These are phyloP conservation scores for Bacidia rubella DNA, from an alignment of 495 filamentous ascomycete species.

Conservation along the genomic window DNA sequence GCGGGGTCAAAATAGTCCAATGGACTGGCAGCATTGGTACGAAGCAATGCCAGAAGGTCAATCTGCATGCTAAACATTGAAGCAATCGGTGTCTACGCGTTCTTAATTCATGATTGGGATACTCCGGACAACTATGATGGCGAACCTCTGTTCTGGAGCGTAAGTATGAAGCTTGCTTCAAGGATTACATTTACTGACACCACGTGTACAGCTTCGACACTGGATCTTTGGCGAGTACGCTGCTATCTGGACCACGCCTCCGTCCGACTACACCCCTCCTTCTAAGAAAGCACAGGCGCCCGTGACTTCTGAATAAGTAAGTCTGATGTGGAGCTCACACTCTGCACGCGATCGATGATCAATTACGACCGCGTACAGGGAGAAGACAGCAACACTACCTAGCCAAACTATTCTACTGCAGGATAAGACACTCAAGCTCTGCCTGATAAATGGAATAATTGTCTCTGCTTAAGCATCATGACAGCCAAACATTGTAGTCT, in stretches of 20 bases:
- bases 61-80: background rate
- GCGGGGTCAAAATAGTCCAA: conserved; percentile 55
- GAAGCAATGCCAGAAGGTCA: conserved; percentile 16
- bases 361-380: too few relatives aligned
- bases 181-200: background rate
- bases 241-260: background rate
- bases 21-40: conserved; percentile 51
- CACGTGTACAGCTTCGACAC: background rate
- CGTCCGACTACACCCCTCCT: background rate
- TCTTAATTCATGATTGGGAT: conserved; percentile 2
- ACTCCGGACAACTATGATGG: background rate
- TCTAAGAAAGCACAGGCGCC: background rate
- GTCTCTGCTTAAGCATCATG: too few relatives aligned
- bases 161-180: background rate
- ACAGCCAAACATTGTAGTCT: too few relatives aligned
- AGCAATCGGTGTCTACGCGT: conserved; percentile 5
- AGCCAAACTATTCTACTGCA: too few relatives aligned
- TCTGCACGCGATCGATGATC: too few relatives aligned
- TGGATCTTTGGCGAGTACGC: conserved; percentile 1
- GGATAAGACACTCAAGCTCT: too few relatives aligned
- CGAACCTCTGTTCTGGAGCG: background rate
- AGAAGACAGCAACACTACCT: too few relatives aligned
- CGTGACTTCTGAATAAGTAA: background rate
- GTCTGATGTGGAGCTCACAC: too few relatives aligned
- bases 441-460: too few relatives aligned